Evolutionary conservation across 176 grass and related monocot genomes (phyloP).

Genomic region (Avena insularis): DNA sequence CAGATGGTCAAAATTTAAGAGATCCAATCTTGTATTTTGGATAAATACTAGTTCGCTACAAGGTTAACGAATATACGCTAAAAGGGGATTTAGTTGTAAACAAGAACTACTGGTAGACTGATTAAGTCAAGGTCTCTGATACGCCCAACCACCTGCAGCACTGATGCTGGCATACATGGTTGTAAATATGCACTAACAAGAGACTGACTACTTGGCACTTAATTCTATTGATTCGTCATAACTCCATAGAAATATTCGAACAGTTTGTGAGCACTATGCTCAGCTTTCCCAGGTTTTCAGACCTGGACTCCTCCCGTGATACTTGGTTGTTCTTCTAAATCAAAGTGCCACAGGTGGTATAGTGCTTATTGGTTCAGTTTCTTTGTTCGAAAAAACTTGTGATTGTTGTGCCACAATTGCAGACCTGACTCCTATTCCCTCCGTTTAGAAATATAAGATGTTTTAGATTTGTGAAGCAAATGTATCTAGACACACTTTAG

Average conservation of each 20-base stretch:
- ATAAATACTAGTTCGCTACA: not conserved
- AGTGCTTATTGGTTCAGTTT: not conserved
- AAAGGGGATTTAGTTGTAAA: not conserved
- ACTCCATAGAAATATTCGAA: not conserved
- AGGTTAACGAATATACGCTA: not conserved
- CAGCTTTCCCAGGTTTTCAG: not conserved
- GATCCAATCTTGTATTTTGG: not conserved
- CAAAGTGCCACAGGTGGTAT: not conserved
- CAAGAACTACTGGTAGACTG: not conserved
- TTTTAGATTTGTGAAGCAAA: no score
- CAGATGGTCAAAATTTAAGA: not conserved
- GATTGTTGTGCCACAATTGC: not conserved
- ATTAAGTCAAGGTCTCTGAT: not conserved
- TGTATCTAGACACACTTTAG: no score
- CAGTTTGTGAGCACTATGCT: slow-evolving; percentile 13
- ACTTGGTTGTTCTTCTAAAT: not conserved
- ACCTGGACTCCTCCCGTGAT: not conserved
- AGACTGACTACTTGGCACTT: not conserved
- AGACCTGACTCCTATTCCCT: not conserved
- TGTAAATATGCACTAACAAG: not conserved
- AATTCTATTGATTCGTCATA: not conserved
- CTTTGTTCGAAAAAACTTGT: slow-evolving; percentile 5
- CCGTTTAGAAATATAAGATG: no score
- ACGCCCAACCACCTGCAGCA: not conserved
- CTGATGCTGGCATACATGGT: not conserved